Evolutionary conservation across 1,284 basidiomycete genomes (phyloP).

Genomic region (Porodaedalea pini): DNA sequence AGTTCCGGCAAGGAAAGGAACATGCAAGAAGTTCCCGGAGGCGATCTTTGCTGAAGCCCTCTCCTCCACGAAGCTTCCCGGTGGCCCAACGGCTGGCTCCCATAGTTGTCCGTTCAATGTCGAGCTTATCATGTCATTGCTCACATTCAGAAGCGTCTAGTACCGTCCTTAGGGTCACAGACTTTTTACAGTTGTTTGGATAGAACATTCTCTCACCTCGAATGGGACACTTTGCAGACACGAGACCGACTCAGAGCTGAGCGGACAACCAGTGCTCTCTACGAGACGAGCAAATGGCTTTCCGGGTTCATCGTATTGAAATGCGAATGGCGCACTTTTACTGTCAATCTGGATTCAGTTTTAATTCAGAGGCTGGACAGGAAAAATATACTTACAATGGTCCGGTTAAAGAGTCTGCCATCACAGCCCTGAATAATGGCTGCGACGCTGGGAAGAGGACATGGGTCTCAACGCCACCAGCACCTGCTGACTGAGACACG

Average conservation of each 20-base stretch:
- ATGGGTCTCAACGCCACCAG: conserved; percentile 51
- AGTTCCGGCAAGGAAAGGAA: conserved; percentile 54
- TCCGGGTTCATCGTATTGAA: conserved; percentile 51
- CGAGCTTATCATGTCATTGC: conserved; percentile 42
- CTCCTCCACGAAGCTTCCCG: conserved; percentile 47
- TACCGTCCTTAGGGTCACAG: not conserved
- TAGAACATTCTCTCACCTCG: conserved; percentile 36
- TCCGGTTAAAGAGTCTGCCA: conserved; percentile 51
- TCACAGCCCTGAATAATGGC: conserved; percentile 49
- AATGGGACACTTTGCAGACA: conserved; percentile 50
- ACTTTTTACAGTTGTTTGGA: too few species aligned
- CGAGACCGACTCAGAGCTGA: conserved; percentile 38
- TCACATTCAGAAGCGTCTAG: conserved; percentile 44
- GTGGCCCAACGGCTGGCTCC: conserved; percentile 53
- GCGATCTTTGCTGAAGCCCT: conserved; percentile 46
- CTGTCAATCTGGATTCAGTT: conserved; percentile 30
- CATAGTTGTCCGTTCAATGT: conserved; percentile 54
- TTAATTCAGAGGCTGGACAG: not conserved
- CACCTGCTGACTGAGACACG: conserved; percentile 49
- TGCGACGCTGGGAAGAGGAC: conserved; percentile 41
- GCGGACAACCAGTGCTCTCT: conserved; percentile 42
- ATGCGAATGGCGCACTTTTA: conserved; percentile 51
- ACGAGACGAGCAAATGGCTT: conserved; percentile 51
- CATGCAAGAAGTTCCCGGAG: conserved; percentile 47
- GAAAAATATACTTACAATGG: conserved; percentile 43